Base-by-base conservation (phyloP, 2,329 filamentous ascomycete species). In the Amylocarpus encephaloides region DNA sequence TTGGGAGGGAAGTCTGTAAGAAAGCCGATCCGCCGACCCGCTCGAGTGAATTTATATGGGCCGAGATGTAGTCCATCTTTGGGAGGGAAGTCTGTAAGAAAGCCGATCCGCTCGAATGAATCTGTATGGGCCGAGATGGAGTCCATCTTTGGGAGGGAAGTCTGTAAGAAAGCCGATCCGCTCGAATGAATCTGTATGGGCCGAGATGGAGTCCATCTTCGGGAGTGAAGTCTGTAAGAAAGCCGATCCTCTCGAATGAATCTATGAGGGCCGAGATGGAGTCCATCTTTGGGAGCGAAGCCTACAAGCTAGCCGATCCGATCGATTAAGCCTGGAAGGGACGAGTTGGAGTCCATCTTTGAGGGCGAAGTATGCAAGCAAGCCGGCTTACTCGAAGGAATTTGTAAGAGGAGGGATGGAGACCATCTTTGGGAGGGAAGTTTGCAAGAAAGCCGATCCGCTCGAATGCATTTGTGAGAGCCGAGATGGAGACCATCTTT, bases 1-100 rank as follows among this genome's bases (percentile, higher is more conserved):
- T 40, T 47, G 45, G 45, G 13, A 47, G 36, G n/a, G 45, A 47
- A n/a, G 45, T 47, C 41, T n/a, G n/a, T n/a, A n/a, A n/a, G n/a
- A n/a, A n/a, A n/a, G n/a, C n/a, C n/a, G n/a, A n/a, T n/a, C n/a
- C n/a, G 45, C 6, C n/a, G n/a, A n/a, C n/a, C n/a, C n/a, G n/a
- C n/a, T n/a, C n/a, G n/a, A n/a, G n/a, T n/a, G n/a, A n/a, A n/a
- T n/a, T n/a, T n/a, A n/a, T n/a, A n/a, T n/a, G n/a, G n/a, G n/a
- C n/a, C n/a, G n/a, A n/a, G n/a, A n/a, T n/a, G n/a, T n/a, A n/a
- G n/a, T n/a, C n/a, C n/a, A 34, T 47, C 45, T 18, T 35, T n/a
- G n/a, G n/a, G n/a, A n/a, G n/a, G n/a, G n/a, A n/a, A 35, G 36
- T 47, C 40, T 2, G 45, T 35, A 11, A 47, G n/a, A 5, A 47